Evolutionary conservation across 331 rosid genomes (phyloP).

Genomic region (Quercus phellos): DNA sequence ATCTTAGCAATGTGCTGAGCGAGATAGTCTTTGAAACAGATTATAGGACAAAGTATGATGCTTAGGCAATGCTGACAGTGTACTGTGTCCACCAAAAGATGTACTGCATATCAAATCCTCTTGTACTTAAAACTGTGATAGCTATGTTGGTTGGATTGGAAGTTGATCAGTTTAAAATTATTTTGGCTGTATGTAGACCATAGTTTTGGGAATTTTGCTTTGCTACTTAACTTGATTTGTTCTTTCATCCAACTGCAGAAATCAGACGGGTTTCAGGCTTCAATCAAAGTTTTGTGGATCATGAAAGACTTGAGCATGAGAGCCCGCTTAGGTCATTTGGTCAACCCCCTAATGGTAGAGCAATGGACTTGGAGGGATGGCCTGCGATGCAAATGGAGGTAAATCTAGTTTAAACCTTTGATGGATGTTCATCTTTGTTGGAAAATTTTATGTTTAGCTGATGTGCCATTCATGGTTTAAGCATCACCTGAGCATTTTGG

Average conservation of each 20-base stretch:
- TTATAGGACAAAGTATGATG: background rate
- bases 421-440: background rate
- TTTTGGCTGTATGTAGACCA: background rate
- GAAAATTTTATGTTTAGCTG: background rate
- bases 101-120: background rate
- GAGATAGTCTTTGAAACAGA: background rate
- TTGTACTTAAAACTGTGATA: background rate
- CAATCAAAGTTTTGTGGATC: conserved; percentile 59
- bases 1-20: background rate
- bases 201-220: background rate
- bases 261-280: conserved; percentile 63
- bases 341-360: conserved; percentile 52
- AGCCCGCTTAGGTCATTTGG: conserved; percentile 62
- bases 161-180: background rate
- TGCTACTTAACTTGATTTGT: conserved; percentile 9
- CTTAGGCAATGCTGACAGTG: background rate
- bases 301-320: conserved; percentile 64
- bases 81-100: background rate
- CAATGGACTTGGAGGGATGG: conserved; percentile 82
- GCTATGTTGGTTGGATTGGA: conserved; percentile 1
- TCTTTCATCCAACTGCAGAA: conserved; percentile 41
- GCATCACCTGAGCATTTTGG: background rate
- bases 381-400: conserved; percentile 68
- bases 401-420: background rate
- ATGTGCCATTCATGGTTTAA: background rate